phyloP scores from a whole-genome alignment of 2,329 filamentous ascomycete genomes.

The Claviceps pazoutovae region DNA sequence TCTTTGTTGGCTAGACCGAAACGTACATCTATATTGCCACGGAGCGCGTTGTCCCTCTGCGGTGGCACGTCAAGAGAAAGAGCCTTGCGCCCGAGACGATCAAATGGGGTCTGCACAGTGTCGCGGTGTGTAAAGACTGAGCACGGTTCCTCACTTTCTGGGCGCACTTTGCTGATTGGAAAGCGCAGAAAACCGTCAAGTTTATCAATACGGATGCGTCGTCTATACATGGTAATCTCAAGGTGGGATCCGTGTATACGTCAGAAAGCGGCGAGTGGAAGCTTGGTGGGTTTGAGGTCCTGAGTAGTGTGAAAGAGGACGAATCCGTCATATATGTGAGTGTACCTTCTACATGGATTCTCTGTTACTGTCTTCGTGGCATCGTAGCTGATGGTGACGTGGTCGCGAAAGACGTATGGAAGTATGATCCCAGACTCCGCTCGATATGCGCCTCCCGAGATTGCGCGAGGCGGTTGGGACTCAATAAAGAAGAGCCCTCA shows the following conservation, averaged over 20 bases:
- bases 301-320: conserved; percentile 93
- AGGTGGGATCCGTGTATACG: conserved; percentile 77
- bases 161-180: conserved; percentile 9
- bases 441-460: conserved; percentile 75
- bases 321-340: conserved; percentile 77
- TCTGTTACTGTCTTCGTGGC: background rate
- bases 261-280: conserved; percentile 98
- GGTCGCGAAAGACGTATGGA: conserved; percentile 54
- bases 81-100: conserved; percentile 81
- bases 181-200: conserved; percentile 66
- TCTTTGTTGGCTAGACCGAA: conserved; percentile 50
- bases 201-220: conserved; percentile 91
- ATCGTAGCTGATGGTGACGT: conserved; percentile 4
- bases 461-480: conserved; percentile 82
- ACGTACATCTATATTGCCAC: conserved; percentile 93
- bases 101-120: conserved; percentile 85
- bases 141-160: too few relatives aligned
- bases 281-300: conserved; percentile 78
- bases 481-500: conserved; percentile 70
- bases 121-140: conserved; percentile 46
- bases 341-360: background rate
- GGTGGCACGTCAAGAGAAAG: conserved; percentile 81
- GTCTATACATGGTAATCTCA: conserved; percentile 79
- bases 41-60: conserved; percentile 72
- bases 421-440: conserved; percentile 74